phyloP scores from a whole-genome alignment of 768 basidiomycete species.

The Trichaptum fuscoviolaceum region DNA sequence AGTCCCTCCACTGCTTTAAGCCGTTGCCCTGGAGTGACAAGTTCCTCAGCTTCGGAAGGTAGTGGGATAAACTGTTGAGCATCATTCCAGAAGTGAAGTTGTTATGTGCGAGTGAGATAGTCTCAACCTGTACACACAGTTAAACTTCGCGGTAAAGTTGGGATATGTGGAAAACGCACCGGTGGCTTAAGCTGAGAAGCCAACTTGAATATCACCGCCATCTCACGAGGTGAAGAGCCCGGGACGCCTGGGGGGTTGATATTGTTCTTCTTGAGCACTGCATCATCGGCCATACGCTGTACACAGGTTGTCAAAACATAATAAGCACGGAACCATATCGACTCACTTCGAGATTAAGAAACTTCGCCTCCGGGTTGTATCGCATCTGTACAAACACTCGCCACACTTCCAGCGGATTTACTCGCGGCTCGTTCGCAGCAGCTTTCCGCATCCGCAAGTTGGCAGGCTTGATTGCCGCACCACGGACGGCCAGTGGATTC shows the following conservation, averaged over 20 bases:
- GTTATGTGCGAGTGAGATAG: constrained; percentile 81
- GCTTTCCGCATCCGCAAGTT: constrained; percentile 12
- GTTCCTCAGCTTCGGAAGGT: constrained; percentile 74
- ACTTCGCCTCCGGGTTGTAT: constrained; percentile 63
- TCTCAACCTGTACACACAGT: constrained; percentile 49
- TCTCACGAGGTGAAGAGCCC: constrained; percentile 51
- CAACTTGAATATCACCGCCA: constrained; percentile 85
- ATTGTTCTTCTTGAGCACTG: constrained; percentile 64
- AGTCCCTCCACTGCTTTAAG: constrained; percentile 62
- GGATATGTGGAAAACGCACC: constrained; percentile 32
- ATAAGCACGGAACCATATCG: constrained; percentile 1
- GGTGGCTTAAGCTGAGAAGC: constrained; percentile 73
- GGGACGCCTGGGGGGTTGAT: constrained; percentile 65
- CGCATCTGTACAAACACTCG: constrained; percentile 66
- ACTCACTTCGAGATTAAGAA: constrained; percentile 80
- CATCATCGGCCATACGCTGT: constrained; percentile 76
- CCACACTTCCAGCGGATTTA: constrained; percentile 62
- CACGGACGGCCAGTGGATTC: constrained; percentile 60
- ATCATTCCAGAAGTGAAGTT: constrained; percentile 56
- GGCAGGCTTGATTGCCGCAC: constrained; percentile 37
- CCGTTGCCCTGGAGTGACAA: constrained; percentile 78
- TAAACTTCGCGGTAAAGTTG: constrained; percentile 9
- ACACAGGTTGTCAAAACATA: not conserved
- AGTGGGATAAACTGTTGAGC: constrained; percentile 59
- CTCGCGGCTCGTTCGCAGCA: constrained; percentile 20